These are phyloP conservation scores for Marasmius oreades DNA, from an alignment of 1,284 basidiomycete genomes.

Conservation along the genomic window DNA sequence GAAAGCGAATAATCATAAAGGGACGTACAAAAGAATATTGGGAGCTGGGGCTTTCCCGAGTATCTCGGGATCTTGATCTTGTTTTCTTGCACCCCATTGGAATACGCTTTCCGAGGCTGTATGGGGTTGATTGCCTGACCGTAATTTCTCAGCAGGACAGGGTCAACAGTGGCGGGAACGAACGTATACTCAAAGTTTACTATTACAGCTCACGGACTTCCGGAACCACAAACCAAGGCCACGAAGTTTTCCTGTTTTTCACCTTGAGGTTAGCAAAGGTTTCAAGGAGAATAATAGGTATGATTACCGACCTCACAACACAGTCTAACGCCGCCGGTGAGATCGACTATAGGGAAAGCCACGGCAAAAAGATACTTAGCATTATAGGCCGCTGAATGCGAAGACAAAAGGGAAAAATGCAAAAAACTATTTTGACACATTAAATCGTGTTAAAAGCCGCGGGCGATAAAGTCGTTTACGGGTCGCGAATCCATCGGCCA, in stretches of 20 bases:
- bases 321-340: slow-evolving; percentile 2
- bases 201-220: background rate
- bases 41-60: background rate
- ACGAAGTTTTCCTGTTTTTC: background rate
- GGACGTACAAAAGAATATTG: background rate
- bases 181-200: slow-evolving; percentile 1
- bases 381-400: background rate
- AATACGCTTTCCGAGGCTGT: background rate
- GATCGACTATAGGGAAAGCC: background rate
- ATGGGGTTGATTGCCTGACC: background rate
- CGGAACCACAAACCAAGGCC: background rate
- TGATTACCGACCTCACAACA: slow-evolving; percentile 3
- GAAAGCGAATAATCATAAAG: background rate
- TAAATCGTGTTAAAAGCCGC: background rate
- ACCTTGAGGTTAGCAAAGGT: background rate
- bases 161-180: background rate
- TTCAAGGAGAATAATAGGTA: background rate
- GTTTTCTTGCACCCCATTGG: background rate
- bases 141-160: background rate
- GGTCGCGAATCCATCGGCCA: background rate
- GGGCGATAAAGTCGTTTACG: background rate
- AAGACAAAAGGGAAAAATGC: background rate
- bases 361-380: background rate
- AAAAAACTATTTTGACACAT: background rate
- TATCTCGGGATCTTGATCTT: background rate